phyloP scores from a whole-genome alignment of 2,329 filamentous ascomycete species.

The Sporothrix euskadiensis region DNA sequence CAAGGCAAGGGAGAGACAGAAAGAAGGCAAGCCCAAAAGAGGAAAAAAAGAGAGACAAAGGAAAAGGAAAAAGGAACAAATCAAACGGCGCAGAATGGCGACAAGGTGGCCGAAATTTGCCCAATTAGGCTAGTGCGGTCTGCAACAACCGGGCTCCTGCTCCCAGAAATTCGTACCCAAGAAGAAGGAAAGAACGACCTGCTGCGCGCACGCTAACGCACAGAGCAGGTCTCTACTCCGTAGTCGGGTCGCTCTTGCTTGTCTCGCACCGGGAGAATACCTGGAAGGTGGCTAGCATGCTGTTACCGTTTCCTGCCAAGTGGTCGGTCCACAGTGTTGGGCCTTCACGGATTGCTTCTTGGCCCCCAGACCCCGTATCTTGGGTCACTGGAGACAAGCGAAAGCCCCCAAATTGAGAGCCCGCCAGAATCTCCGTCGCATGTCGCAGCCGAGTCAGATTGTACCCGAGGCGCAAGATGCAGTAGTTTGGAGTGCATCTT shows the following conservation, averaged over 20 bases:
- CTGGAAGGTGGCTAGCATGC: constrained; percentile 8
- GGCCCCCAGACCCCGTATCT: background rate
- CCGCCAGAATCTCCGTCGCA: background rate
- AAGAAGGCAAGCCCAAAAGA: background rate
- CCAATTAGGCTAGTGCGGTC: constrained; percentile 3
- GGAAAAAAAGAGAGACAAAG: background rate
- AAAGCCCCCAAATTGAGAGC: background rate
- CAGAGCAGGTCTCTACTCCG: too few relatives aligned
- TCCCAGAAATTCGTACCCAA: background rate
- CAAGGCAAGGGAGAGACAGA: constrained; percentile 12
- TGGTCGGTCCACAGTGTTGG: background rate
- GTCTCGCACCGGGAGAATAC: background rate
- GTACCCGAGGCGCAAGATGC: background rate
- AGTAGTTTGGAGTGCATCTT: too few relatives aligned
- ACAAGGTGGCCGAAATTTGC: background rate
- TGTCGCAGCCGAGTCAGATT: background rate
- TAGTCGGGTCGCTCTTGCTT: background rate
- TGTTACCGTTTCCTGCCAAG: background rate
- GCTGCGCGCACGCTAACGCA: background rate
- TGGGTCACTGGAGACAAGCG: background rate
- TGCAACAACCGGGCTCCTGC: background rate
- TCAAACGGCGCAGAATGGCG: background rate
- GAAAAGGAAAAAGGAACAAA: background rate
- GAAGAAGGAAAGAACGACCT: background rate
- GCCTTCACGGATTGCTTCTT: background rate